phyloP scores from a whole-genome alignment of 2,329 filamentous ascomycete genomes.

The Aspergillus japonicus region DNA sequence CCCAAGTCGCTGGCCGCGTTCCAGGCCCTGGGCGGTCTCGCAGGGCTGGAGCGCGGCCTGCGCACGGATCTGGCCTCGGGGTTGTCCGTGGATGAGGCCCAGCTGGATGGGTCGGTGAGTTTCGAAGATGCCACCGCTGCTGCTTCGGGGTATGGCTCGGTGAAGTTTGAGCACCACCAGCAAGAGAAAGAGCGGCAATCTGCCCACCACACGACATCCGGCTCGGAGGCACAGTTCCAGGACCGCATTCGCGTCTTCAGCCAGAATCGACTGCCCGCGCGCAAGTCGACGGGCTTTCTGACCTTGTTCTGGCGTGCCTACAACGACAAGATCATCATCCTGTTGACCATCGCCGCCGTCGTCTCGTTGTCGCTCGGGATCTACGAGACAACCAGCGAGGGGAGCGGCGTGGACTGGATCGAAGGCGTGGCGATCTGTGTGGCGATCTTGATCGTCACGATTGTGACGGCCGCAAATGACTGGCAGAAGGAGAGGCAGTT shows the following conservation, averaged over 20 bases:
- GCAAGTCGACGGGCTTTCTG: constrained; percentile 62
- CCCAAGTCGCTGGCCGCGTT: constrained; percentile 84
- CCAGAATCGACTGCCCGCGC: constrained; percentile 62
- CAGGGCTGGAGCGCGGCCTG: constrained; percentile 76
- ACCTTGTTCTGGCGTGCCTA: constrained; percentile 67
- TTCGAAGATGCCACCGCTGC: constrained; percentile 66
- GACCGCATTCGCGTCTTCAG: constrained; percentile 62
- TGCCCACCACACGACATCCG: constrained; percentile 10
- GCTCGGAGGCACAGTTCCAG: constrained; percentile 40
- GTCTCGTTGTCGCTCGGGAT: constrained; percentile 68
- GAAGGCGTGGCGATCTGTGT: constrained; percentile 67
- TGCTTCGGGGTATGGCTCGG: constrained; percentile 6
- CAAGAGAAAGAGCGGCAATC: not conserved
- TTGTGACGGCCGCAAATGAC: constrained; percentile 64
- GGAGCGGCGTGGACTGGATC: constrained; percentile 60
- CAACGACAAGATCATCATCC: constrained; percentile 71
- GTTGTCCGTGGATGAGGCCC: constrained; percentile 71
- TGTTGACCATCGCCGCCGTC: constrained; percentile 66
- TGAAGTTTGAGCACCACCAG: constrained; percentile 1
- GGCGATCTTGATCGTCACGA: constrained; percentile 63
- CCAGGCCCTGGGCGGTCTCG: constrained; percentile 73
- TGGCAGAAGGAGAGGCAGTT: constrained; percentile 69
- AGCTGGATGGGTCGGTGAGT: constrained; percentile 63
- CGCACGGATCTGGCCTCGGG: constrained; percentile 70
- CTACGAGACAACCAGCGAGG: constrained; percentile 61